These are phyloP conservation scores for Abrus precatorius DNA, from an alignment of 306 rosid genomes.

Conservation along the genomic window DNA sequence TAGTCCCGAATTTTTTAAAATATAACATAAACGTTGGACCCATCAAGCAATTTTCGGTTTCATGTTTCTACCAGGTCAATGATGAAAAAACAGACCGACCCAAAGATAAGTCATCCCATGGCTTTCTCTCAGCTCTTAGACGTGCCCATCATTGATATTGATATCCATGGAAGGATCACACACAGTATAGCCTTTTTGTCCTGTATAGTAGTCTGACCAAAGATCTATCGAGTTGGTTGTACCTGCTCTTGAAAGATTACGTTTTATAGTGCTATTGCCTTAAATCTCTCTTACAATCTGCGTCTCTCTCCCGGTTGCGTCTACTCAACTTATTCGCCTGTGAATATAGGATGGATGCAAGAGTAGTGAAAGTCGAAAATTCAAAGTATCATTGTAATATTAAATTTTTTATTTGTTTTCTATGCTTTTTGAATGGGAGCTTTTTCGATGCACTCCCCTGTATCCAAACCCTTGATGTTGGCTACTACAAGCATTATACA, in stretches of 20 bases:
- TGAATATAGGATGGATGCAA: slow-evolving; percentile 50
- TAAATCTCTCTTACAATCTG: slow-evolving; percentile 10
- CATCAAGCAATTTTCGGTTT: slow-evolving; percentile 26
- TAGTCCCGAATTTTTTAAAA: slow-evolving; percentile 3
- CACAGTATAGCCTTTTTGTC: slow-evolving; percentile 46
- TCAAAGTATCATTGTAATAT: slow-evolving; percentile 35
- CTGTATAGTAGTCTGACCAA: slow-evolving; percentile 59
- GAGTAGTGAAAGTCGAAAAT: slow-evolving; percentile 38
- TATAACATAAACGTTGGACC: neutral
- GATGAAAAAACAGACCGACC: slow-evolving; percentile 59
- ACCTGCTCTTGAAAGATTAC: slow-evolving; percentile 44
- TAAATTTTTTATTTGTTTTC: slow-evolving; percentile 35
- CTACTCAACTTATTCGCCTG: slow-evolving; percentile 42
- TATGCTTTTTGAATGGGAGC: slow-evolving; percentile 21
- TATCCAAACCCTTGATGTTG: slow-evolving; percentile 36
- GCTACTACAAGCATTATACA: slow-evolving; percentile 6
- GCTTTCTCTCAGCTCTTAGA: slow-evolving; percentile 75
- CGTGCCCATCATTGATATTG: slow-evolving; percentile 61
- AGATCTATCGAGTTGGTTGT: slow-evolving; percentile 44
- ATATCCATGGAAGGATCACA: slow-evolving; percentile 38
- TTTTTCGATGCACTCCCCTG: slow-evolving; percentile 25
- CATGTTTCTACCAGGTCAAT: slow-evolving; percentile 58
- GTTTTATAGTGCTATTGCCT: slow-evolving; percentile 46
- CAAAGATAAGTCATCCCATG: slow-evolving; percentile 67
- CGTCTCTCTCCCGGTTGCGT: slow-evolving; percentile 29